phyloP scores from a whole-genome alignment of 805 yeast genomes.

The Hanseniaspora opuntiae region DNA sequence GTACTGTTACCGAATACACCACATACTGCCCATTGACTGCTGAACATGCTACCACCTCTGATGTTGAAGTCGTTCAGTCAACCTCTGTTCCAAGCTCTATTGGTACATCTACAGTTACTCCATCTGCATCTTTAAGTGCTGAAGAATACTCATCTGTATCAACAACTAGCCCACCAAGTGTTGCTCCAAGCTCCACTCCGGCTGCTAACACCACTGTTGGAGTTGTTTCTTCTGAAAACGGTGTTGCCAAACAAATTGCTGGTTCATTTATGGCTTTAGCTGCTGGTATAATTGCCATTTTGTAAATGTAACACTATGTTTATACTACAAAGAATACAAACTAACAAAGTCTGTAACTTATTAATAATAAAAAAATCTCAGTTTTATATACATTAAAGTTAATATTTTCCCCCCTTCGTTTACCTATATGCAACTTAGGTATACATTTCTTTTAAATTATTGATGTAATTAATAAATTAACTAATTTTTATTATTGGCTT shows the following conservation, averaged over 20 bases:
- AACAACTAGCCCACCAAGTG: neutral
- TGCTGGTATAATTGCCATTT: constrained; percentile 6
- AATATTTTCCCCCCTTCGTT: no score
- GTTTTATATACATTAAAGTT: no score
- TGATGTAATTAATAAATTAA: no score
- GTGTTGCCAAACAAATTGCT: neutral
- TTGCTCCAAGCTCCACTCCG: neutral
- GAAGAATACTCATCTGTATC: neutral
- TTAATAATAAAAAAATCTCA: neutral
- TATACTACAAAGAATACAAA: no score
- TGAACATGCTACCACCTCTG: constrained; percentile 13
- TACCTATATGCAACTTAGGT: no score
- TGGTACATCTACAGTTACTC: neutral
- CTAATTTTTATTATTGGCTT: no score
- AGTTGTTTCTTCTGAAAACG: neutral
- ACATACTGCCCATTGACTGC: constrained; percentile 25
- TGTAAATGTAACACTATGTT: neutral
- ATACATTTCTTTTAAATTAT: no score
- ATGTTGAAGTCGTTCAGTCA: constrained; percentile 33
- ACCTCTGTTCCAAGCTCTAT: neutral
- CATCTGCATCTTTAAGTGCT: neutral
- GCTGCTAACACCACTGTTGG: neutral
- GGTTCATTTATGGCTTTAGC: constrained; percentile 8
- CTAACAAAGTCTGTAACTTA: neutral
- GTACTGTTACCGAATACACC: constrained; percentile 28